Base-by-base conservation (phyloP, 2,329 filamentous ascomycete genomes). In the Simplicillium sp. region DNA sequence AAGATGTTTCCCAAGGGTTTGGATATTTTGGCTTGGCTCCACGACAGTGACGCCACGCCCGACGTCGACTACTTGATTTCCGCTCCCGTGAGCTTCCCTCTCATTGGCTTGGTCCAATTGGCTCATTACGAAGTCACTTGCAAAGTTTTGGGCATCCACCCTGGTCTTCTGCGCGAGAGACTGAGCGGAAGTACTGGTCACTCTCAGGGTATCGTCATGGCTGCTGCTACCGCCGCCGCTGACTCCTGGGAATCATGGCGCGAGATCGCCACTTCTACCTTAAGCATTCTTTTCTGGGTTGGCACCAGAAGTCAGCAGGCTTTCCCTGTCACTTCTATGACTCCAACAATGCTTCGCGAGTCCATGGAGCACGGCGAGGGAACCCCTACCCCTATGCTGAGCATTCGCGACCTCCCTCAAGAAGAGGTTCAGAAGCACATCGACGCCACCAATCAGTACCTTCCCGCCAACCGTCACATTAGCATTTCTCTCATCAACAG, bases 1-100 rank as follows among this genome's bases (percentile, higher is more conserved):
- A 98, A 98, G 75, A 81, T 96, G 47, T 98, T 95, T 62, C 79
- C 89, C 45, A 97, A 98, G 66, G 92, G 92, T n/a, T 70, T 98
- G 45, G 90, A 98, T 65, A 77, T 98, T 52, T 81, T 97, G 73
- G 75, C 81, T 58, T 98, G 92, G 92, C 77, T 98, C 42, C 86
- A 87, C 60, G 79, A 92, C 58, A 79, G 80, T 37, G 92, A 97
- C 48, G 76, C 87, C 11, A 94, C 94, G 43, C 92, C 92, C 14
- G 90, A 98, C 60, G 79, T 84, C 42, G 88, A 97, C 61, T 98
- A 98, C 61, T 74, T 96, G 25, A 86, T 96, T 33, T 94, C 89
- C 9, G 89, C 89, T 3, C 90, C 89, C 1, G 88, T 98, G 65
- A 97, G 90, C 69, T 81, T 98, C 57, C 92, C 92, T 20, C 68